Percentiles rank a stretch among this genome's conserved stretches.
Conservation (phyloP, 2,329 filamentous ascomycete genomes). For the Trichoderma sp. region DNA sequence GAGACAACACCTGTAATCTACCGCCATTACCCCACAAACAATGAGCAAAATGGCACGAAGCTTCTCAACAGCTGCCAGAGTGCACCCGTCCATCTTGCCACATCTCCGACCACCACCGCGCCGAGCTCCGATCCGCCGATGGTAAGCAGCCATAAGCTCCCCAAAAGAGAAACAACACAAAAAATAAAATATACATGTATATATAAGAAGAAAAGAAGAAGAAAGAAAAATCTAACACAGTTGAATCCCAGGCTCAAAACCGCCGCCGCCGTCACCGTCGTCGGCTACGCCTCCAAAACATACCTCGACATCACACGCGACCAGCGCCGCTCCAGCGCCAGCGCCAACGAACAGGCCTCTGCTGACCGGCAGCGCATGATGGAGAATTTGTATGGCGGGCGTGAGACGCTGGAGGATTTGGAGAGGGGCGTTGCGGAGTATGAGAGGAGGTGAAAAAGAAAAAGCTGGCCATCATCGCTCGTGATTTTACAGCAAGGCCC, state of each 20-base stretch:
- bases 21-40: neutral
- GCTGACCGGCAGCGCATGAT: slow-evolving; percentile 46
- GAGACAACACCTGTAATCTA: neutral
- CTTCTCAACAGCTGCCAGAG: slow-evolving; percentile 43
- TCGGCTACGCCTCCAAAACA: slow-evolving; percentile 43
- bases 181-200: neutral
- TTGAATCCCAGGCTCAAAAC: slow-evolving; percentile 39
- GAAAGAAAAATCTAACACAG: neutral
- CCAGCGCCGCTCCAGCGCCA: slow-evolving; percentile 38
- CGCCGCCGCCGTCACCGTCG: slow-evolving; percentile 39
- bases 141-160: slow-evolving; percentile 25
- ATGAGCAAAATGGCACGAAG: slow-evolving; percentile 8
- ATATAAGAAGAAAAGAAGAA: neutral
- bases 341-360: slow-evolving; percentile 42
- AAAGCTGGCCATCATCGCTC: neutral
- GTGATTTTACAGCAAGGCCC: neutral
- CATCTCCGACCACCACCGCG: slow-evolving; percentile 39
- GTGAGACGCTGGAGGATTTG: slow-evolving; percentile 52
- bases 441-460: slow-evolving; percentile 45
- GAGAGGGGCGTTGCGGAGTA: slow-evolving; percentile 55
- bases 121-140: slow-evolving; percentile 41
- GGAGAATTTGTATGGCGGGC: slow-evolving; percentile 55
- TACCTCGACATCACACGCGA: slow-evolving; percentile 39
- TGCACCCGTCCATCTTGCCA: slow-evolving; percentile 42
- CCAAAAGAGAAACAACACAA: neutral